Evolutionary conservation across 1,284 basidiomycete genomes (phyloP).

Genomic region (Sporisorium iseilematis-ciliati): DNA sequence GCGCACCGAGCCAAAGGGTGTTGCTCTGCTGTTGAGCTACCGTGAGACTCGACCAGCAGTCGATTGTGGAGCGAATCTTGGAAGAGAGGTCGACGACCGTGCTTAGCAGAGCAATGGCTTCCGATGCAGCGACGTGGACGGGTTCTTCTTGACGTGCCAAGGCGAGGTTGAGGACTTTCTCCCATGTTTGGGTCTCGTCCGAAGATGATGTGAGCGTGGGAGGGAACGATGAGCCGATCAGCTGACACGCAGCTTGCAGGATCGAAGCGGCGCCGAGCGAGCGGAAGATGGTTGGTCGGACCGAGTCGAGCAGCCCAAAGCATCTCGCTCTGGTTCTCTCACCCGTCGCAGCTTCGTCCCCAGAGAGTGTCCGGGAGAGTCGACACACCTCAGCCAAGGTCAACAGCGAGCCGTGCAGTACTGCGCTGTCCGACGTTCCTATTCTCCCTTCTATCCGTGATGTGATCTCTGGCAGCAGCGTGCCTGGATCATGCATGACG

Average conservation of each 20-base stretch:
- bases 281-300: conserved; percentile 76
- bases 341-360: conserved; percentile 42
- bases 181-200: conserved; percentile 32
- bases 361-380: conserved; percentile 71
- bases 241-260: conserved; percentile 79
- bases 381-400: conserved; percentile 79
- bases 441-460: conserved; percentile 14
- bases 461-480: conserved; percentile 74
- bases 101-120: conserved; percentile 78
- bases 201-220: conserved; percentile 6
- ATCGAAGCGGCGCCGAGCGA: conserved; percentile 81
- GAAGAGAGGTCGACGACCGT: conserved; percentile 75
- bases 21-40: conserved; percentile 81
- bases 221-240: conserved; percentile 74
- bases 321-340: conserved; percentile 12
- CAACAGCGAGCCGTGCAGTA: conserved; percentile 85
- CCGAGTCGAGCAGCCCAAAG: conserved; percentile 74
- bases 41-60: conserved; percentile 75
- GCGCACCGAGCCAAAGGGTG: conserved; percentile 79
- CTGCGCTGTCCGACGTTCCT: conserved; percentile 74
- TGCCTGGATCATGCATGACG: conserved; percentile 76
- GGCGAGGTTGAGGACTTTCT: conserved; percentile 76
- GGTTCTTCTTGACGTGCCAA: conserved; percentile 77
- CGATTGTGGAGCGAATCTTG: conserved; percentile 70
- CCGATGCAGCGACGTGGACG: conserved; percentile 82